phyloP scores from a whole-genome alignment of 345 rosid genomes.

The Rubroshorea leprosula region DNA sequence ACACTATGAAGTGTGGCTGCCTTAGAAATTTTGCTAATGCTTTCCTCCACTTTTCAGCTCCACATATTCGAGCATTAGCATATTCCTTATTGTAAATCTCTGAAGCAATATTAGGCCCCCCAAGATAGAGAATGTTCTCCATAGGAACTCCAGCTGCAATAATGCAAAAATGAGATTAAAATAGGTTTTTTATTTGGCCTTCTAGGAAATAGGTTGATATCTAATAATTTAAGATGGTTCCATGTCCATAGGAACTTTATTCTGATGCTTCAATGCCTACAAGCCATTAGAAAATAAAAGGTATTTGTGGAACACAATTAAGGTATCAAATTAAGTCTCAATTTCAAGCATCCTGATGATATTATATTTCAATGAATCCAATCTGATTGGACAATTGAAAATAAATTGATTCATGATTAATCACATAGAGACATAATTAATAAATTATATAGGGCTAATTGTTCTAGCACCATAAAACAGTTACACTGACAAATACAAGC shows the following conservation, averaged over 20 bases:
- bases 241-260: too few relatives aligned
- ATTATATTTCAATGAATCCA: too few relatives aligned
- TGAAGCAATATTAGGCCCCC: conserved; percentile 97
- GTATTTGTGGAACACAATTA: background rate
- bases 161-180: conserved; percentile 1
- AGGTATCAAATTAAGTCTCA: background rate
- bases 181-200: too few relatives aligned
- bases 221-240: too few relatives aligned
- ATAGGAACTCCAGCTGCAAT: conserved; percentile 65
- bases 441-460: too few relatives aligned
- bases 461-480: too few relatives aligned
- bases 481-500: background rate
- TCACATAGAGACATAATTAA: too few relatives aligned
- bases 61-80: conserved; percentile 97
- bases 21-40: conserved; percentile 80
- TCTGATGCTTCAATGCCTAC: background rate
- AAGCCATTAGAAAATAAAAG: background rate
- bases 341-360: background rate
- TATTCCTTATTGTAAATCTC: conserved; percentile 92
- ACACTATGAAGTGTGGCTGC: conserved; percentile 87
- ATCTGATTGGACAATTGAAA: too few relatives aligned
- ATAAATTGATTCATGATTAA: background rate
- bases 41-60: conserved; percentile 92
- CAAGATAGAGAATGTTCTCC: conserved; percentile 88
- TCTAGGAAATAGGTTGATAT: too few relatives aligned